Evolutionary conservation across 257 asterid genomes (phyloP).

Genomic region (Rauvolfia tetraphylla): DNA sequence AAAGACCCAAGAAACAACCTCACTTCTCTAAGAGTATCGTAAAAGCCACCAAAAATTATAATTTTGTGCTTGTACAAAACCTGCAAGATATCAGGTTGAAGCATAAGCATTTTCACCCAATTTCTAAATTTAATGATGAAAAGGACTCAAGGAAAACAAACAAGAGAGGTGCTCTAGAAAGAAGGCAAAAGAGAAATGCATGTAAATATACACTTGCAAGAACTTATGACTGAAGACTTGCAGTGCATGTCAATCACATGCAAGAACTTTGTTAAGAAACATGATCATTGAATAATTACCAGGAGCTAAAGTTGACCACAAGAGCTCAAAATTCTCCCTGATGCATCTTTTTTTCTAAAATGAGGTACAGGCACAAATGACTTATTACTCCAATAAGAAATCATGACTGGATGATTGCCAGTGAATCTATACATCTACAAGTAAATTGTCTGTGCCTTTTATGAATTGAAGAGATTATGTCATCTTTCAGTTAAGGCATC

Average conservation of each 20-base stretch:
- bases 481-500: background rate
- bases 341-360: background rate
- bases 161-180: background rate
- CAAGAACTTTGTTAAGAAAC: background rate
- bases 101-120: slow-evolving; percentile 9
- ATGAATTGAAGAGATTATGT: background rate
- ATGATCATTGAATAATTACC: background rate
- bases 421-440: background rate
- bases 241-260: background rate
- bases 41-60: slow-evolving; percentile 92
- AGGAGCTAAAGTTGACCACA: background rate
- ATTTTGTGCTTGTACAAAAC: slow-evolving; percentile 95
- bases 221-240: background rate
- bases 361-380: background rate
- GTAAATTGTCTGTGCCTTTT: background rate
- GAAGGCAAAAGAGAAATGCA: background rate
- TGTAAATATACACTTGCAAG: background rate
- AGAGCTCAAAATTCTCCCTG: background rate
- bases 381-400: background rate
- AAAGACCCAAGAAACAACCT: slow-evolving; percentile 45
- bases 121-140: background rate
- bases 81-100: slow-evolving; percentile 43
- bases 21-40: slow-evolving; percentile 99
- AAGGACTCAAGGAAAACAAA: background rate
- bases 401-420: background rate